Evolutionary conservation across 129 eudicot species (phyloP).

Genomic region (Pulicaria dysenterica): DNA sequence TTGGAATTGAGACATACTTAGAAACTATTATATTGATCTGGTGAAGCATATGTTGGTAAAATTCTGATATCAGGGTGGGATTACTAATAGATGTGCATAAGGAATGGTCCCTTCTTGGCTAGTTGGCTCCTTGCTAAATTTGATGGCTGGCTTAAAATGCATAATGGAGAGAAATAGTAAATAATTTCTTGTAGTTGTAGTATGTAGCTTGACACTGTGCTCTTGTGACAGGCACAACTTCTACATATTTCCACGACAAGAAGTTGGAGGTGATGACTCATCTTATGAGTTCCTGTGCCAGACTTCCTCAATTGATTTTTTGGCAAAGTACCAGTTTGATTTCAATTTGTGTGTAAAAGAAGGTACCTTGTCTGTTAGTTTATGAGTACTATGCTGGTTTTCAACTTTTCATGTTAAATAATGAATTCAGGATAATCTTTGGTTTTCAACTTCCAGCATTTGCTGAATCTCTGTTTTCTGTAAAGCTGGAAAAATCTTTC

Average conservation of each 20-base stretch:
- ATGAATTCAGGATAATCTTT: background rate
- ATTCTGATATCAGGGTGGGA: too few species aligned
- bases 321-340: constrained; percentile 91
- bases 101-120: too few species aligned
- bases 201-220: background rate
- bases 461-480: background rate
- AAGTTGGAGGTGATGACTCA: constrained; percentile 46
- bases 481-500: background rate
- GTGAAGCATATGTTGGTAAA: background rate
- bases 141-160: too few species aligned
- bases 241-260: constrained; percentile 89
- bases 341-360: constrained; percentile 77
- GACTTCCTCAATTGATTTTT: constrained; percentile 85
- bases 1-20: background rate
- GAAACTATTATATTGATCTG: background rate
- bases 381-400: constrained; percentile 9
- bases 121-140: too few species aligned
- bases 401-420: background rate
- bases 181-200: background rate
- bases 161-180: too few species aligned
- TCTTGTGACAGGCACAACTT: constrained; percentile 70
- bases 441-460: background rate
- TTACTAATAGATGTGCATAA: too few species aligned
- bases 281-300: constrained; percentile 84
- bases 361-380: constrained; percentile 44